Evolutionary conservation across 75 land plant genomes (phyloP).

Genomic region (Adiantum capillusveneris): DNA sequence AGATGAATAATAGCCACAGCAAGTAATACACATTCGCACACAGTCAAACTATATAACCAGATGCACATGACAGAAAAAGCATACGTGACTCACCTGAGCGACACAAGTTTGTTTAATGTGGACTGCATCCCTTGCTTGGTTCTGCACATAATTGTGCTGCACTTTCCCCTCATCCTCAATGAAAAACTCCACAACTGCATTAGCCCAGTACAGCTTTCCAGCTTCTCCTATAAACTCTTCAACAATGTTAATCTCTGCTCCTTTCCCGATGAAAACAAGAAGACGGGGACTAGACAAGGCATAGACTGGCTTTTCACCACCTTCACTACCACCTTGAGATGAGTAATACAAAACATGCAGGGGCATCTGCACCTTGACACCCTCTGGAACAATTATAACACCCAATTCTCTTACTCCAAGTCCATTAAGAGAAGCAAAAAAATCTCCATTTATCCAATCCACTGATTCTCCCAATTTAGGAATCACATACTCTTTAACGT

Average conservation of each 20-base stretch:
- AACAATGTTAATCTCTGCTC: conserved; percentile 53
- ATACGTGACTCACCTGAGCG: conserved; percentile 58
- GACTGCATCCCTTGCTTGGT: conserved; percentile 52
- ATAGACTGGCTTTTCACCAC: conserved; percentile 7
- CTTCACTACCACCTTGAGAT: conserved; percentile 23
- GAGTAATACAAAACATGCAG: conserved; percentile 50
- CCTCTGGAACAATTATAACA: conserved; percentile 58
- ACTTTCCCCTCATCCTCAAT: conserved; percentile 57
- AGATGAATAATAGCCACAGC: too few species aligned
- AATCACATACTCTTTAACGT: background rate
- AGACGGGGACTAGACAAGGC: conserved; percentile 73
- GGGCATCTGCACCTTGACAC: conserved; percentile 39
- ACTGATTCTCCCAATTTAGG: conserved; percentile 10
- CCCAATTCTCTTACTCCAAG: conserved; percentile 61
- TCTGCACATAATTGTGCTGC: conserved; percentile 65
- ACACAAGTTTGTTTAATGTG: conserved; percentile 88
- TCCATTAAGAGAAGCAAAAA: conserved; percentile 78
- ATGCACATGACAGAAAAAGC: too few species aligned
- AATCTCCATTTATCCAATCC: conserved; percentile 33
- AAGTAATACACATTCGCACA: too few species aligned
- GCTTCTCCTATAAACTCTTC: conserved; percentile 63
- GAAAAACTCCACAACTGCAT: conserved; percentile 65
- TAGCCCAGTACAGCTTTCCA: conserved; percentile 53
- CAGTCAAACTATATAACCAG: too few species aligned
- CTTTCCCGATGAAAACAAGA: conserved; percentile 61